These are phyloP conservation scores for Adiantum capillusveneris DNA, from an alignment of 75 land plant genomes.

Conservation along the genomic window DNA sequence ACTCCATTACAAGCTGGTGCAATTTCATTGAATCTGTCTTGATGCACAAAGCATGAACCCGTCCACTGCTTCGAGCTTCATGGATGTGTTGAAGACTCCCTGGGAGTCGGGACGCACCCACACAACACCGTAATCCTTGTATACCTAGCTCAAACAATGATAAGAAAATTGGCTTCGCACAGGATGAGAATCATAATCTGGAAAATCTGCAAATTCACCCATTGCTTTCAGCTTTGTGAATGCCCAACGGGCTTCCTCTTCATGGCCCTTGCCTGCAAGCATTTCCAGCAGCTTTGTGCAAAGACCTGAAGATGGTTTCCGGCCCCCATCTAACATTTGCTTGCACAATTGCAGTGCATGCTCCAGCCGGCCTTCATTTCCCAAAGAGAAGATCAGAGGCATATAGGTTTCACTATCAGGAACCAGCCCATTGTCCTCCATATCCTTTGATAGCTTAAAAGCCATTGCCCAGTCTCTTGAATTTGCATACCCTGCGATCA, in stretches of 20 bases:
- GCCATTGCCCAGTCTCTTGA: background rate
- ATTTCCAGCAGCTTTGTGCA: background rate
- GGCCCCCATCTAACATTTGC: conserved; percentile 3
- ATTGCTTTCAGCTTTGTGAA: background rate
- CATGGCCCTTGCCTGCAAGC: conserved; percentile 1
- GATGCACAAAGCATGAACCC: too few relatives aligned
- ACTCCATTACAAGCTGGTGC: too few relatives aligned
- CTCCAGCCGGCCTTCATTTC: conserved; percentile 2
- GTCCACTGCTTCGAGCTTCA: too few relatives aligned
- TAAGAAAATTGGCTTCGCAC: too few relatives aligned
- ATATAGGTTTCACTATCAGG: background rate
- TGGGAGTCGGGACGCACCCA: too few relatives aligned
- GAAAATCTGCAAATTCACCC: too few relatives aligned
- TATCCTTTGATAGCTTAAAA: conserved; percentile 2
- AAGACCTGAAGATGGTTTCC: background rate
- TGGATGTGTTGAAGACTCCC: too few relatives aligned
- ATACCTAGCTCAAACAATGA: too few relatives aligned
- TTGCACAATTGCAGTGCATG: background rate
- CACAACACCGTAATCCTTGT: too few relatives aligned
- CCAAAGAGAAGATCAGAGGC: background rate
- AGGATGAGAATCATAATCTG: too few relatives aligned
- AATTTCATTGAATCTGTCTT: too few relatives aligned
- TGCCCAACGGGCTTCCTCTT: background rate
- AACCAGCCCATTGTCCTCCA: background rate
- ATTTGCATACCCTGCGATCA: conserved; percentile 4